These are phyloP conservation scores for Linum lewisii DNA, from an alignment of 345 rosid species.

Conservation along the genomic window DNA sequence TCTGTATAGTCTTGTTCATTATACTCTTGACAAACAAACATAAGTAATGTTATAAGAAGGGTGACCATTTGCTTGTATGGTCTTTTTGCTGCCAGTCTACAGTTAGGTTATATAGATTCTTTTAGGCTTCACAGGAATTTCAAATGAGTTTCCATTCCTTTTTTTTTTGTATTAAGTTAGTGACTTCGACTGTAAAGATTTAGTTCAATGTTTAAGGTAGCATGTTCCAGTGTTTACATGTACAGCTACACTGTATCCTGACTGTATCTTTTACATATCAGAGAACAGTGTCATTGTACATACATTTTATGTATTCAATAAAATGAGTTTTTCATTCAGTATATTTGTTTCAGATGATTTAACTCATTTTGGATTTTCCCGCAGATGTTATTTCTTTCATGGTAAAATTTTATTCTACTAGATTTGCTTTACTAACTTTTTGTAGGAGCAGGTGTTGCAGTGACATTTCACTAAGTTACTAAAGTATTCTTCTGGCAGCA, in stretches of 20 bases:
- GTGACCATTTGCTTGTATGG: conserved; percentile 45
- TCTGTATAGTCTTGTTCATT: conserved; percentile 69
- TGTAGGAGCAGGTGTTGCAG: conserved; percentile 2
- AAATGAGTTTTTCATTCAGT: conserved; percentile 36
- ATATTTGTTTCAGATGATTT: conserved; percentile 10
- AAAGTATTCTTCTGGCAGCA: no score
- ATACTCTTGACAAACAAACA: conserved; percentile 56
- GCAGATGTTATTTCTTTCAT: background rate
- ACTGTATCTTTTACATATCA: conserved; percentile 49
- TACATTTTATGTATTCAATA: conserved; percentile 59
- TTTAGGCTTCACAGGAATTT: conserved; percentile 44
- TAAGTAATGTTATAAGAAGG: conserved; percentile 34
- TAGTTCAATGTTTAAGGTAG: conserved; percentile 37
- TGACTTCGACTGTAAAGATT: conserved; percentile 51
- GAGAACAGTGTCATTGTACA: conserved; percentile 68
- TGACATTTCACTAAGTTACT: no score
- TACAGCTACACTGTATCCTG: conserved; percentile 40
- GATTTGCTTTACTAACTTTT: conserved; percentile 13
- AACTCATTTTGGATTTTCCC: background rate
- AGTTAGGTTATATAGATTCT: conserved; percentile 68
- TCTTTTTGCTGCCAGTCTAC: conserved; percentile 39
- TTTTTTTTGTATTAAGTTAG: conserved; percentile 45
- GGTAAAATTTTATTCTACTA: conserved; percentile 8
- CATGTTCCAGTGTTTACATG: conserved; percentile 34
- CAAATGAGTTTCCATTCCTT: conserved; percentile 39